Conservation (phyloP, 2,329 filamentous ascomycete genomes). For the Colletotrichum salicis region DNA sequence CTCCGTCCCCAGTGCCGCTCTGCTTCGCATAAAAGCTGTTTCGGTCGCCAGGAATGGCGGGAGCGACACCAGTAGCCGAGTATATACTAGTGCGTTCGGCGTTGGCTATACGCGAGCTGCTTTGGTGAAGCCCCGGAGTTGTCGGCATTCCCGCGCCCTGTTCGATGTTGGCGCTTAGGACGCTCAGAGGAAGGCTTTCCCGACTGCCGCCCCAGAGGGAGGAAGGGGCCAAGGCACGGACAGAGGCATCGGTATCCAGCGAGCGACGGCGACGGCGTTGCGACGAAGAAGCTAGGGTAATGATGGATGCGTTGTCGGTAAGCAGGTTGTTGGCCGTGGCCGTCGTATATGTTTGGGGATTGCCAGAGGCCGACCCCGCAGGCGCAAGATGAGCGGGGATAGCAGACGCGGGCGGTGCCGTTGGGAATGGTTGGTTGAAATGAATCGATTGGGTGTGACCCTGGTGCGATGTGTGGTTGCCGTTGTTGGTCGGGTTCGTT, state of each 20-base stretch:
- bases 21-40: conserved; percentile 82
- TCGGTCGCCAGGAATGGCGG: conserved; percentile 76
- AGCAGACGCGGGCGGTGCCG: conserved; percentile 73
- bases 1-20: conserved; percentile 70
- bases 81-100: conserved; percentile 84
- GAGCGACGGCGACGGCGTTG: conserved; percentile 81
- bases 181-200: conserved; percentile 81
- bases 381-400: conserved; percentile 77
- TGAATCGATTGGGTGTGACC: conserved; percentile 61
- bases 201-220: conserved; percentile 85
- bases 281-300: conserved; percentile 85
- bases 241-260: conserved; percentile 86
- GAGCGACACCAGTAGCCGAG: conserved; percentile 75
- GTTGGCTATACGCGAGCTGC: conserved; percentile 44
- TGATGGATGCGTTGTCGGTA: conserved; percentile 86
- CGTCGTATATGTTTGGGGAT: conserved; percentile 78
- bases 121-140: conserved; percentile 65
- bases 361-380: conserved; percentile 51
- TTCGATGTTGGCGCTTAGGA: conserved; percentile 78
- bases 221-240: conserved; percentile 84
- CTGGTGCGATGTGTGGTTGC: conserved; percentile 49
- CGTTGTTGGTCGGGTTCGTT: conserved; percentile 46
- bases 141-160: conserved; percentile 52
- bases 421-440: conserved; percentile 74
- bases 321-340: conserved; percentile 85